Base-by-base conservation (phyloP, 441 rosid genomes). In the Euphorbia schlechtendalii region DNA sequence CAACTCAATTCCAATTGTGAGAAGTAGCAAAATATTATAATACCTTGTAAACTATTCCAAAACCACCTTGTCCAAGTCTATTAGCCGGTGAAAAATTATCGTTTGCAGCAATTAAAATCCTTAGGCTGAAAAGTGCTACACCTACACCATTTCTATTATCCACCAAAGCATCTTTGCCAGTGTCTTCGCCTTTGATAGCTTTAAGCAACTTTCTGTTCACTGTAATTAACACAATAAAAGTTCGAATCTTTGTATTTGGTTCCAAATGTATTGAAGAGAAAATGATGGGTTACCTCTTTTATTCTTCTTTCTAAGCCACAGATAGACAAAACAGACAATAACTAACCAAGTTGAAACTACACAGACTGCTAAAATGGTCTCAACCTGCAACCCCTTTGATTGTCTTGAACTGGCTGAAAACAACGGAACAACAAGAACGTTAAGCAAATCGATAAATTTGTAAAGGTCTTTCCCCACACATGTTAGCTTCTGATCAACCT, bases 11-110 rank as follows among this genome's bases (percentile, higher is more conserved):
- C 2, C 48, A 43, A 32, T 8, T 24, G 12, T 25, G 32, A 9
- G 32, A 54, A 11, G 25, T 34, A 3, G n/a, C 17, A 17, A 5
- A 36, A 32, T n/a, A 28, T 28, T 27, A 11, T 59, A 67, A n/a
- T n/a, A n/a, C 70, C 70, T 67, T 59, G 25, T 59, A 67, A 8
- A 67, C 63, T 0, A 13, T 21, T 12, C 70, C 70, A 46, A 49
- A 67, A 48, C 70, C 70, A 32, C 63, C 70, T 14, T 36, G 49
- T 10, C 64, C 70, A 48, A 57, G 28, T 48, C 22, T 46, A 48
- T 48, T 67, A 17, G 45, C 24, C 1, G 32, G 25, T 12, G 64
- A 43, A 27, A 67, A 67, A 67, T 67, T 67, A 1, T 57, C 5
- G 8, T 64, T 58, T 0, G 64, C 70, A 22, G 12, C 20, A 25